phyloP scores from a whole-genome alignment of 345 rosid species.

The Bruguiera sexangula region DNA sequence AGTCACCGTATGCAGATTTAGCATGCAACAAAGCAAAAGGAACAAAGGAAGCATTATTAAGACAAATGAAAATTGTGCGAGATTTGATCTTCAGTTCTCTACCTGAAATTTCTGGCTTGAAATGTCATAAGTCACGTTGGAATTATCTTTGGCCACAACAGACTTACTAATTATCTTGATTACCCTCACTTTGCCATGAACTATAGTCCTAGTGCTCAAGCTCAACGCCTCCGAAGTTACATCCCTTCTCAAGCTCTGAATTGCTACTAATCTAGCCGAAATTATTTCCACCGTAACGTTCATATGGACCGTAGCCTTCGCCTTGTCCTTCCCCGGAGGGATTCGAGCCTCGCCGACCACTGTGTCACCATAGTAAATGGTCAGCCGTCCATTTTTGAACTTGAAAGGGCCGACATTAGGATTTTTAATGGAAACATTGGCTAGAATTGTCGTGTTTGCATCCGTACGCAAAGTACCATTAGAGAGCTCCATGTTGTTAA shows the following conservation, averaged over 20 bases:
- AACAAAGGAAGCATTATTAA: too few relatives aligned
- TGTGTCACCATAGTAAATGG: conserved; percentile 21
- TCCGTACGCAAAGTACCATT: conserved; percentile 6
- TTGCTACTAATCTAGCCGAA: conserved; percentile 17
- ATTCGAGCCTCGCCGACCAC: conserved; percentile 34
- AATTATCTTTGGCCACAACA: conserved; percentile 26
- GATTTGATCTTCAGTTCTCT: conserved; percentile 5
- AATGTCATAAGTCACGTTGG: conserved; percentile 24
- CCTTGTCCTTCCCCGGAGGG: conserved; percentile 33
- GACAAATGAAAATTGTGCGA: background rate
- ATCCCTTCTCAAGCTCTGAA: conserved; percentile 8
- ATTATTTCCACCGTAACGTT: conserved; percentile 37
- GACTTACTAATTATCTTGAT: conserved; percentile 30
- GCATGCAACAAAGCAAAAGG: too few relatives aligned
- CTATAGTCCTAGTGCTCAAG: conserved; percentile 29
- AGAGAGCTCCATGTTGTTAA: conserved; percentile 19
- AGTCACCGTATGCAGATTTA: too few relatives aligned
- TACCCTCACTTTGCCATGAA: conserved; percentile 41
- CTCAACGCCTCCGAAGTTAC: conserved; percentile 6
- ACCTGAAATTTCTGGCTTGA: conserved; percentile 5
- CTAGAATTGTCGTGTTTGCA: conserved; percentile 39
- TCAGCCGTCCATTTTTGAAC: conserved; percentile 22
- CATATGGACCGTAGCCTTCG: conserved; percentile 35
- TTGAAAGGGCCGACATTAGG: conserved; percentile 45
- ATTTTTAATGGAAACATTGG: conserved; percentile 43